Conservation (phyloP, 1,284 basidiomycete genomes). For the Malassezia sp. region DNA sequence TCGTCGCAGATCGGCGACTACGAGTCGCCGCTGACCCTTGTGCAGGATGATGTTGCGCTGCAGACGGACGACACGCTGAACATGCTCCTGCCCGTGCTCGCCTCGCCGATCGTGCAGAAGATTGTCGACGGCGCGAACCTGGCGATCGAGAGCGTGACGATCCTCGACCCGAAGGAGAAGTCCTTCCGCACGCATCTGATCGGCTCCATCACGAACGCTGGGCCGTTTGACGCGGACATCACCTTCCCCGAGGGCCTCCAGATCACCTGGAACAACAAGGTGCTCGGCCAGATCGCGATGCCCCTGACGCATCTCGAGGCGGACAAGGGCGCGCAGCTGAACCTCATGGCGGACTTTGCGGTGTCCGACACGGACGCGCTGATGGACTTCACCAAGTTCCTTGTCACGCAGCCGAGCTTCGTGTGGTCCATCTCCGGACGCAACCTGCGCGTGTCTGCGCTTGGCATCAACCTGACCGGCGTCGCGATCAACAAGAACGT, state of each 20-base stretch:
- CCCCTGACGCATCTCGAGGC: slow-evolving; percentile 49
- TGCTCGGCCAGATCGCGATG: slow-evolving; percentile 59
- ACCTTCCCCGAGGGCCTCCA: slow-evolving; percentile 58
- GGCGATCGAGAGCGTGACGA: slow-evolving; percentile 30
- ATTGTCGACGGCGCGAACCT: slow-evolving; percentile 58
- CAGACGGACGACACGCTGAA: slow-evolving; percentile 57
- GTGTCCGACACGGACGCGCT: slow-evolving; percentile 57
- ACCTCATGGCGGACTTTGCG: slow-evolving; percentile 54
- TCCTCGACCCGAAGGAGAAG: slow-evolving; percentile 48
- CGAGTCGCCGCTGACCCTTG: slow-evolving; percentile 56
- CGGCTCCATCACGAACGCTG: slow-evolving; percentile 62
- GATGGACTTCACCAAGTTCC: slow-evolving; percentile 58
- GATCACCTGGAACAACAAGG: slow-evolving; percentile 56
- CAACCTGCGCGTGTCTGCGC: slow-evolving; percentile 55
- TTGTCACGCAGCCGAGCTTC: slow-evolving; percentile 61
- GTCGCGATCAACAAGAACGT: slow-evolving; percentile 58
- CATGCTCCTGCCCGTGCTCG: slow-evolving; percentile 60
- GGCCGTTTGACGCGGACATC: slow-evolving; percentile 65
- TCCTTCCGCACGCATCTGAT: slow-evolving; percentile 57
- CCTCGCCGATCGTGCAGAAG: slow-evolving; percentile 67
- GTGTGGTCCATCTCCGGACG: slow-evolving; percentile 63
- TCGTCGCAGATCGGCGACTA: slow-evolving; percentile 60
- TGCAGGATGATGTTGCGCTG: slow-evolving; percentile 55
- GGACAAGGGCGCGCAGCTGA: slow-evolving; percentile 58
- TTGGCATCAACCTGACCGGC: slow-evolving; percentile 51